Evolutionary conservation across 2,329 filamentous ascomycete genomes (phyloP), one percentile per base, ranked within the genome.

Genomic region (Claviceps digitariae): DNA sequence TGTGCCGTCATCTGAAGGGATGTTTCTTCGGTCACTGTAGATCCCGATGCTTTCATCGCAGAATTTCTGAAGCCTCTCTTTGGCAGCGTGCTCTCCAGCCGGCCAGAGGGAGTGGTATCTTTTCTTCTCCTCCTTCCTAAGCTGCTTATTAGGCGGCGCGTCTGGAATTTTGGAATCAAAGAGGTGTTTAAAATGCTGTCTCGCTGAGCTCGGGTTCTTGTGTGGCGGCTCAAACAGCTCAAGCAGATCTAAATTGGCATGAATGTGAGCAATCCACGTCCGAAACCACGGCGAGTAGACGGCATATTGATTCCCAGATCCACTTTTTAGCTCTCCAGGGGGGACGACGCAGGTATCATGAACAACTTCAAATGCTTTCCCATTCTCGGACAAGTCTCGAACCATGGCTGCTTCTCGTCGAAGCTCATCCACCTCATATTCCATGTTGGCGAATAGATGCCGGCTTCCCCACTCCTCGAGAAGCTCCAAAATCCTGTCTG

Each of bases 351-450:
- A 93, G 4, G 86, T 87, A 66, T 95, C 90, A 56, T 90, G 87
- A 1, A 85, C 74, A 0, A 83, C 78, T n/a, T 83, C 76, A 59
- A 94, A 82, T 1, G 77, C 74, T 48, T 91, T 79, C 0, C 79
- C 83, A 13, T 77, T 77, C 17, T 81, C 74, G 1, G 84, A 68
- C 55, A 84, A 79, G 43, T 74, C 66, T 29, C 72, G 75, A 1
- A 87, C 75, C 61, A 95, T 69, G 29, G 72, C 73, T 1, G 82
- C 81, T 61, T 96, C 90, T 6, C 90, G 76, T 45, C 90, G 75
- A 54, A 95, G 69, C 69, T 95, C 90, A 63, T 96, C 90, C 0
- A 94, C 88, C 66, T 95, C 90, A 62, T 95, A 95, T 65, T 95
- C 90, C 54, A 90, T 81, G 63, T 95, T 95, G 48, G 86, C 82